phyloP scores from a whole-genome alignment of 768 basidiomycete genomes.

The Phallus indusiatus region DNA sequence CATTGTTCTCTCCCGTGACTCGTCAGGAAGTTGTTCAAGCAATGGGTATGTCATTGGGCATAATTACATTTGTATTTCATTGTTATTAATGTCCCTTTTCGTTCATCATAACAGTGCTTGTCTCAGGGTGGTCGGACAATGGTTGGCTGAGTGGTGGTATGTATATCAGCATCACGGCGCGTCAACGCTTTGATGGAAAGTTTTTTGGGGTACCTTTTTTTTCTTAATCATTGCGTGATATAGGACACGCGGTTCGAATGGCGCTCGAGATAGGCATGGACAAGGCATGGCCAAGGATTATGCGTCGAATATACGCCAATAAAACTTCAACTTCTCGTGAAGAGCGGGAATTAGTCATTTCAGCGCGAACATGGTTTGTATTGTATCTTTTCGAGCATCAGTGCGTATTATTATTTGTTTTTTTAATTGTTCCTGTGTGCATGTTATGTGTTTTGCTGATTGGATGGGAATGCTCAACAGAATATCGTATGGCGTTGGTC shows the following conservation, averaged over 20 bases:
- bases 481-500: slow-evolving; percentile 89
- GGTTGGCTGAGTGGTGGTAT: slow-evolving; percentile 81
- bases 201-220: slow-evolving; percentile 16
- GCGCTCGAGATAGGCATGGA: slow-evolving; percentile 95
- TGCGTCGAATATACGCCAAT: slow-evolving; percentile 65
- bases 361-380: slow-evolving; percentile 87
- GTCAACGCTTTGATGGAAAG: slow-evolving; percentile 10
- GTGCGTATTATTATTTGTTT: slow-evolving; percentile 35
- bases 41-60: slow-evolving; percentile 56
- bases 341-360: slow-evolving; percentile 74
- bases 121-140: slow-evolving; percentile 91
- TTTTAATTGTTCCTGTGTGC: not conserved
- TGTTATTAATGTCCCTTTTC: slow-evolving; percentile 1
- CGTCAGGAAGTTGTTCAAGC: slow-evolving; percentile 86
- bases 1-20: slow-evolving; percentile 78
- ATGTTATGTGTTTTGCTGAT: too few species aligned
- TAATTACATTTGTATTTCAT: not conserved
- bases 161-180: not conserved
- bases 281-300: slow-evolving; percentile 79
- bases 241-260: slow-evolving; percentile 88
- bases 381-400: slow-evolving; percentile 92
- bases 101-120: slow-evolving; percentile 66
- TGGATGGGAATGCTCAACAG: slow-evolving; percentile 36
- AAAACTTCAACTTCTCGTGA: slow-evolving; percentile 45
- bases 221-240: slow-evolving; percentile 14